Conservation (phyloP, 2,329 filamentous ascomycete genomes). For the Knoxdaviesia proteae region DNA sequence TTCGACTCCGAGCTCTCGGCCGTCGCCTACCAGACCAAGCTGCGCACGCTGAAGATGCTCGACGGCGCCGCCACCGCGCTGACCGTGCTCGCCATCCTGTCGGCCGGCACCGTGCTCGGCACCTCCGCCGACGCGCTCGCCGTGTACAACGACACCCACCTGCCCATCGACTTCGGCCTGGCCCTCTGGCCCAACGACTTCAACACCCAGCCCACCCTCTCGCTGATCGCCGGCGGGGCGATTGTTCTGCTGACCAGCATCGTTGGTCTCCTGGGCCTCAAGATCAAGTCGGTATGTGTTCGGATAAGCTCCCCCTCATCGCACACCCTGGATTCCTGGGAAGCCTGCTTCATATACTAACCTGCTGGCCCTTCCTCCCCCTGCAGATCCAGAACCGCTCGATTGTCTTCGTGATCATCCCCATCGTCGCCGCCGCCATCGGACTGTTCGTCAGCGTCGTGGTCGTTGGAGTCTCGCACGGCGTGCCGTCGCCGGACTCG, state of each 20-base stretch:
- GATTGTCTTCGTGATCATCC: conserved; percentile 12
- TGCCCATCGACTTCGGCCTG: conserved; percentile 24
- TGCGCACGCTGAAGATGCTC: conserved; percentile 17
- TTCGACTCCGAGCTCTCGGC: conserved; percentile 25
- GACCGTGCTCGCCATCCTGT: conserved; percentile 26
- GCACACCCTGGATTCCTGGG: background rate
- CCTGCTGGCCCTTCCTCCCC: conserved; percentile 5
- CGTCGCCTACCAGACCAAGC: conserved; percentile 15
- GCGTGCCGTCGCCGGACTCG: background rate
- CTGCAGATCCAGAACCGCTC: conserved; percentile 1
- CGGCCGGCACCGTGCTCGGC: conserved; percentile 29
- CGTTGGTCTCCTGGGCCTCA: conserved; percentile 25
- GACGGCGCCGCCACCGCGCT: conserved; percentile 25
- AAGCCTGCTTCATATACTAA: conserved; percentile 2
- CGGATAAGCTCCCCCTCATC: background rate
- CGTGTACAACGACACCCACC: conserved; percentile 32
- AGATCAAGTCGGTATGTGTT: conserved; percentile 25
- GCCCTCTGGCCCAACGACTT: conserved; percentile 37
- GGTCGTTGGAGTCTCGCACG: conserved; percentile 17
- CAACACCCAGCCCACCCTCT: conserved; percentile 33
- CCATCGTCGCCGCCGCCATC: conserved; percentile 31
- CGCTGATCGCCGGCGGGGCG: conserved; percentile 28
- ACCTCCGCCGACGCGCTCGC: conserved; percentile 31
- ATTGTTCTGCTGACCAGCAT: conserved; percentile 27
- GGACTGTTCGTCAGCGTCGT: conserved; percentile 37